Base-by-base conservation (phyloP, 2,329 filamentous ascomycete genomes). In the Cladosporium oxysporum region DNA sequence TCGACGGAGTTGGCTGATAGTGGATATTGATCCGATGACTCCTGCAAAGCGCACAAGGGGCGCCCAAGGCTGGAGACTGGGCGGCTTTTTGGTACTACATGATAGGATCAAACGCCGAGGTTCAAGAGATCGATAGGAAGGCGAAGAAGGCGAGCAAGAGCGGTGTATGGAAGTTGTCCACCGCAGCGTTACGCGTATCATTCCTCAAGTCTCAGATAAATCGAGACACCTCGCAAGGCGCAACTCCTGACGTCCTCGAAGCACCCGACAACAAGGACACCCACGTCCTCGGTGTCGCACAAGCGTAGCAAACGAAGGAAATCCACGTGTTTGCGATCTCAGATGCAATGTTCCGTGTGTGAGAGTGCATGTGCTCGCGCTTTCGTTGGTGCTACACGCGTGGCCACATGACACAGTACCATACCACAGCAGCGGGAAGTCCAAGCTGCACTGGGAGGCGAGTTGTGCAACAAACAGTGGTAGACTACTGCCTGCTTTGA, bases 321-420 rank as follows among this genome's bases (percentile, higher is more conserved):
- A 31, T 8, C 41, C 41, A 61, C 58, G 41, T 44, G 37, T 12
- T 35, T 28, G 49, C 37, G 58, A 62, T 62, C 60, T 62, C 31
- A 62, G 60, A 62, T 62, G 44, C 49, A 47, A 63, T 23, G n/a
- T 52, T 23, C 50, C 50, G 61, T 47, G 61, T 26, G 41, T 11
- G 23, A 26, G 23, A 26, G 28, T n/a, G 60, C n/a, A n/a, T 44
- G 18, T 14, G 41, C 41, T n/a, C 41, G 3, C 18, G 18, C 41
- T 21, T 21, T 47, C n/a, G 28, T 28, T 16, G 47, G 60, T 47
- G 35, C 35, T 35, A 63, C 29, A 63, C 61, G 37, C 50, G 49
- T 63, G 50, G 61, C 50, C 61, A 63, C 50, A 63, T 63, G 61
- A 63, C 61, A 63, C 60, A 49, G 33, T 5, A 28, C 35, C 26